Conservation (phyloP, 177 flowering plant species). For the Vitis hybrid region DNA sequence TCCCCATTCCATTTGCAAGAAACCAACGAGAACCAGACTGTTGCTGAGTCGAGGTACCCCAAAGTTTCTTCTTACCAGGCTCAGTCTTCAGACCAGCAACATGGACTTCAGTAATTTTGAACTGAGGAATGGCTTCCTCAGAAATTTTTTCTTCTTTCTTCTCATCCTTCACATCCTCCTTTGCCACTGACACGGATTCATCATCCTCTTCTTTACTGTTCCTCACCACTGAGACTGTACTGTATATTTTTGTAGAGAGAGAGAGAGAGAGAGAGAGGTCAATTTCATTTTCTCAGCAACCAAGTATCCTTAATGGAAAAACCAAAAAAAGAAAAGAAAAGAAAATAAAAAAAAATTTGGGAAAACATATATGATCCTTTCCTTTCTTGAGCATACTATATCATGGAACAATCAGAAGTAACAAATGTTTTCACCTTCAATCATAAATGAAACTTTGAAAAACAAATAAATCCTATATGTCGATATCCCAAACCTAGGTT, state of each 20-base stretch:
- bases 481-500: no score
- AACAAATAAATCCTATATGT: no score
- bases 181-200: slow-evolving; percentile 27
- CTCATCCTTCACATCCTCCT: slow-evolving; percentile 27
- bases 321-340: no score
- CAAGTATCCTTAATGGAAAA: no score
- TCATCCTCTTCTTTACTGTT: slow-evolving; percentile 51
- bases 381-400: no score
- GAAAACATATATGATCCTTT: no score
- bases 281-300: no score
- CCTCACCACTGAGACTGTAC: slow-evolving; percentile 49
- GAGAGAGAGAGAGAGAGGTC: no score
- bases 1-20: slow-evolving; percentile 88
- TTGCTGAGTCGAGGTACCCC: slow-evolving; percentile 74
- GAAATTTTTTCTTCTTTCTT: slow-evolving; percentile 25
- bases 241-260: slow-evolving; percentile 42
- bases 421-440: no score
- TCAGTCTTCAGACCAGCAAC: slow-evolving; percentile 82
- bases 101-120: slow-evolving; percentile 75
- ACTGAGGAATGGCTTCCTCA: slow-evolving; percentile 57
- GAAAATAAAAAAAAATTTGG: no score
- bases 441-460: no score
- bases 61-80: slow-evolving; percentile 62
- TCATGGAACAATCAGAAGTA: no score
- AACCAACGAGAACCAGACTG: slow-evolving; percentile 97